These are phyloP conservation scores for Candida ortonii DNA, from an alignment of 805 yeast genomes.

Conservation along the genomic window DNA sequence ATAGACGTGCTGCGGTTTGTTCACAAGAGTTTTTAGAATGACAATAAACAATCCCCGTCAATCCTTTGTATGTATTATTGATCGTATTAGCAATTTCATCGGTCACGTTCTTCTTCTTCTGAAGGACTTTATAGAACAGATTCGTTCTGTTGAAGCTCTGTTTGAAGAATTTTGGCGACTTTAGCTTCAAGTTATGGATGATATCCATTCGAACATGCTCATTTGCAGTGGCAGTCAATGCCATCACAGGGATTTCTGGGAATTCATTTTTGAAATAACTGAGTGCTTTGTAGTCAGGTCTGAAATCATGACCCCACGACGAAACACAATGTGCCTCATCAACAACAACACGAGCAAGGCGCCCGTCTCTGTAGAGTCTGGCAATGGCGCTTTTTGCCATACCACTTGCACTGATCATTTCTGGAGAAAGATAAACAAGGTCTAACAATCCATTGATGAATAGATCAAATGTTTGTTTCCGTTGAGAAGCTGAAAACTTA, in stretches of 20 bases:
- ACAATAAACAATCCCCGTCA: constrained; percentile 90
- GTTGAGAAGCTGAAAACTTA: constrained; percentile 60
- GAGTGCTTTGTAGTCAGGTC: constrained; percentile 90
- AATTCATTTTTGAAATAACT: constrained; percentile 67
- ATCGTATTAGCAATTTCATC: constrained; percentile 62
- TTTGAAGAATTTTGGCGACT: constrained; percentile 61
- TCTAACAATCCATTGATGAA: constrained; percentile 68
- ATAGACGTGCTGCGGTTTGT: constrained; percentile 62
- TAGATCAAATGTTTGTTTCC: constrained; percentile 56
- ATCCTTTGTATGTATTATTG: constrained; percentile 44
- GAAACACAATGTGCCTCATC: constrained; percentile 99
- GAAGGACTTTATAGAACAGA: constrained; percentile 70
- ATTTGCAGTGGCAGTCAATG: constrained; percentile 95
- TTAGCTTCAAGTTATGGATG: constrained; percentile 67
- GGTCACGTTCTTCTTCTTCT: constrained; percentile 55
- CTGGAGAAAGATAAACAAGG: constrained; percentile 87
- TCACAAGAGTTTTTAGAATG: constrained; percentile 90
- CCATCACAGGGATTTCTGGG: constrained; percentile 88
- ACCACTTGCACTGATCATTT: constrained; percentile 78
- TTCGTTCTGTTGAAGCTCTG: constrained; percentile 93
- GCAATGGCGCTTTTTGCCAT: constrained; percentile 64
- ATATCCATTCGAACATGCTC: constrained; percentile 86
- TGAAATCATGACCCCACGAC: constrained; percentile 98
- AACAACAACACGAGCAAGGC: constrained; percentile 81
- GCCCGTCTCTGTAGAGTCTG: constrained; percentile 49